Evolutionary conservation across 148 eudicot species (phyloP).

Genomic region (Camellia japonica): DNA sequence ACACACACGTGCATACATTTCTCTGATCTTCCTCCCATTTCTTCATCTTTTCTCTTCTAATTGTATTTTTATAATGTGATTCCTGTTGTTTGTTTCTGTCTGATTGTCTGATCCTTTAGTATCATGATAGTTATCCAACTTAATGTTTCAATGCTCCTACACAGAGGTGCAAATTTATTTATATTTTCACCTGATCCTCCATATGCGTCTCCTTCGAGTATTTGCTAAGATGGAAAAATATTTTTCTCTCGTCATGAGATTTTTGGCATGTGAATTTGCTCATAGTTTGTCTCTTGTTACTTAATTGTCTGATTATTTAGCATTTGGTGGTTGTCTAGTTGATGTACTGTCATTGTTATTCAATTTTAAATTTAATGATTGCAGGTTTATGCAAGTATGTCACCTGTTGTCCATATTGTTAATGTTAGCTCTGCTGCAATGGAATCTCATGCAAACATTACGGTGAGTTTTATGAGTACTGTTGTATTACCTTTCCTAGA

Average conservation of each 20-base stretch:
- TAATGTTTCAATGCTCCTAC: not conserved
- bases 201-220: not conserved
- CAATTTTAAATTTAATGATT: conserved; percentile 6
- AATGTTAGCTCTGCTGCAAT: conserved; percentile 61
- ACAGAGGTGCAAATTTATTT: not conserved
- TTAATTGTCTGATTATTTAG: not conserved
- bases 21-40: not conserved
- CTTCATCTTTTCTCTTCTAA: not conserved
- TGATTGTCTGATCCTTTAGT: conserved; percentile 2
- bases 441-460: conserved; percentile 78
- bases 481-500: not conserved
- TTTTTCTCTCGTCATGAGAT: no score
- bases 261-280: not conserved
- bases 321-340: not conserved
- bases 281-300: not conserved
- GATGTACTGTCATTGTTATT: not conserved
- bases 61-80: not conserved
- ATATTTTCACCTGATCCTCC: not conserved
- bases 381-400: conserved; percentile 91
- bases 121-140: not conserved
- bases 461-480: conserved; percentile 42
- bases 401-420: conserved; percentile 75
- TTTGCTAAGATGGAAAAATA: not conserved
- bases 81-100: not conserved
- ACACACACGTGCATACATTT: not conserved